Base-by-base conservation (phyloP, 2,329 filamentous ascomycete genomes). In the Raffaelea ambrosiae region DNA sequence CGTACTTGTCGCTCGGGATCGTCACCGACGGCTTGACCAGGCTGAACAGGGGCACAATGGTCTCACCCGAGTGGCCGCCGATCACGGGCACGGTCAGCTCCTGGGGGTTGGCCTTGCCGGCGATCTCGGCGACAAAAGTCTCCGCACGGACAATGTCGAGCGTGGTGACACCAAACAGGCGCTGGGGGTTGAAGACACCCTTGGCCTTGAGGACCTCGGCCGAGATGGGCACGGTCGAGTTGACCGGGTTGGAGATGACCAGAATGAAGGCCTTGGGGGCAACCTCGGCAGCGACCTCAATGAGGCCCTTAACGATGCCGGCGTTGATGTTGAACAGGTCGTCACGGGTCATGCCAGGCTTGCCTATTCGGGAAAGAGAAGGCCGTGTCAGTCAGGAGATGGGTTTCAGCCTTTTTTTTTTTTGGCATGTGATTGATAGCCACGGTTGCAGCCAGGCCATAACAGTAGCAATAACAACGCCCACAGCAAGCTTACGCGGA, bases 311-410 rank as follows among this genome's bases (percentile, higher is more conserved):
- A 64, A 98, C 93, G 64, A 98, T 98, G 61, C 90, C 88, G 52
- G 93, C 93, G 69, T 98, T 98, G 78, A 96, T 95, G 75, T 96
- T 96, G 86, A 98, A 98, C 51, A 98, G 87, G 66, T 97, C 93
- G 63, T 98, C 93, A 74, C 93, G 89, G 69, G 87, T 96, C 93
- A 98, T 98, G 63, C 93, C 93, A 61, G 93, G 93, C 80, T 97
- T 97, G 73, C 91, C 91, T 96, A 55, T 46, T 8, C n/a, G n/a
- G n/a, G n/a, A n/a, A n/a, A n/a, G n/a, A 4, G 19, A 40, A 40
- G 39, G 5, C 20, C n/a, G n/a, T n/a, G 20, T 40, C 19, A 20
- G 20, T 21, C 11, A 23, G 14, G 40, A 21, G 39, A 41, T 41
- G 22, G n/a, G 9, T 22, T 42, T n/a, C 14, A 7, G n/a, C 13